phyloP scores from a whole-genome alignment of 1,284 basidiomycete genomes.

The Leccinum ponderosum region DNA sequence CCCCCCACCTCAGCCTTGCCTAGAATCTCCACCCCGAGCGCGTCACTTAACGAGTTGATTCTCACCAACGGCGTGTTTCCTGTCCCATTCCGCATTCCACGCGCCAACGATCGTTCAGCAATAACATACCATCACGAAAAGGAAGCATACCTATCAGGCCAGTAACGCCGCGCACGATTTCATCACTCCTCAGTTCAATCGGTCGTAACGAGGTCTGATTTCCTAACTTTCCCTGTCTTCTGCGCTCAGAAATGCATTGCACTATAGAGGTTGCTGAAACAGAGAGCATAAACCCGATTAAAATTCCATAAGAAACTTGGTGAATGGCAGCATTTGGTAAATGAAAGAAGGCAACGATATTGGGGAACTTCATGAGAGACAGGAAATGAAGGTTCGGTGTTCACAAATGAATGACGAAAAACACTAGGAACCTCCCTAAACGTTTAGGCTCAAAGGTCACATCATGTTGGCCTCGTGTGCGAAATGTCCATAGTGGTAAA shows the following conservation, averaged over 20 bases:
- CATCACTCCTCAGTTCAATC: constrained; percentile 76
- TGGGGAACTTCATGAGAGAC: constrained; percentile 24
- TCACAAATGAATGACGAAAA: neutral
- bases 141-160: constrained; percentile 75
- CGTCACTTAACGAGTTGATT: constrained; percentile 89
- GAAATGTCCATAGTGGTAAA: neutral
- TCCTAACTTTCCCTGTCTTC: constrained; percentile 33
- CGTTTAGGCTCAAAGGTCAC: neutral
- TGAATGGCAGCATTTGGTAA: constrained; percentile 41
- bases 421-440: neutral
- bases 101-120: neutral
- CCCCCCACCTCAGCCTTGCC: constrained; percentile 91
- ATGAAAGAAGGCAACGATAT: constrained; percentile 30
- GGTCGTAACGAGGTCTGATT: constrained; percentile 53
- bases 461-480: too few species aligned
- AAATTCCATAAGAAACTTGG: constrained; percentile 62
- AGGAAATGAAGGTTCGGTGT: neutral
- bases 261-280: constrained; percentile 62
- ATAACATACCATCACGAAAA: neutral
- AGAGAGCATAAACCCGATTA: constrained; percentile 72
- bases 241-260: constrained; percentile 46
- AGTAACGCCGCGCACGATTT: constrained; percentile 71
- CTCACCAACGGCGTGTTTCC: constrained; percentile 94
- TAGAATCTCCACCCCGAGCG: constrained; percentile 90
- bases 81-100: constrained; percentile 33